Percentiles rank a stretch among this genome's conserved stretches.
phyloP scores from a whole-genome alignment of 2,329 filamentous ascomycete species.

The Aureobasidium musti region DNA sequence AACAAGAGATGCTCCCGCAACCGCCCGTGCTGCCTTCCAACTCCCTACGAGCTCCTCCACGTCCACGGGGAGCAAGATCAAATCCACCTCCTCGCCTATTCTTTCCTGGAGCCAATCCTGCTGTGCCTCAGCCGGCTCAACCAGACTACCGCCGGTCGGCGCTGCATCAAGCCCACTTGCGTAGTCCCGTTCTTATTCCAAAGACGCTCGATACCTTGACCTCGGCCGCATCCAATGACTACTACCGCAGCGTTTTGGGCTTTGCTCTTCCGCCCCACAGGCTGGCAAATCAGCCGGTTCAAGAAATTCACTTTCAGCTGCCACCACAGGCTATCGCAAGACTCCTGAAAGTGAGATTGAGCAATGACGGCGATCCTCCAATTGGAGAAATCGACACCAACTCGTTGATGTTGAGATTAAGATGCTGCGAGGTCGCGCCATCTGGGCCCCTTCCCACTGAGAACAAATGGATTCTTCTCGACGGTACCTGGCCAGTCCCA shows the following conservation, averaged over 20 bases:
- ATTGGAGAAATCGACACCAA: constrained; percentile 50
- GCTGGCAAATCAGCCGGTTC: constrained; percentile 41
- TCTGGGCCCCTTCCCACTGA: constrained; percentile 42
- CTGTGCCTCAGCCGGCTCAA: constrained; percentile 42
- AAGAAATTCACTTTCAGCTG: constrained; percentile 53
- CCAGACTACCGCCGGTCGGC: constrained; percentile 52
- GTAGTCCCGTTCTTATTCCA: constrained; percentile 52
- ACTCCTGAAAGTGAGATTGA: constrained; percentile 42
- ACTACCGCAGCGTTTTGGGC: constrained; percentile 17
- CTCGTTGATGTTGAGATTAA: constrained; percentile 66
- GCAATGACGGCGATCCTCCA: constrained; percentile 37
- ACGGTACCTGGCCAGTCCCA: constrained; percentile 69
- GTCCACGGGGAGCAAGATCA: neutral
- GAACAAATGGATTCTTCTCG: constrained; percentile 62
- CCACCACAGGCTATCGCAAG: constrained; percentile 41
- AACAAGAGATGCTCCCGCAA: constrained; percentile 16
- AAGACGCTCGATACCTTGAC: neutral
- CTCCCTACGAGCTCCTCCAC: neutral
- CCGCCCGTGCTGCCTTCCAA: constrained; percentile 4
- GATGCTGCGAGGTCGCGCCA: constrained; percentile 58
- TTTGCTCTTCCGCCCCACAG: constrained; percentile 14
- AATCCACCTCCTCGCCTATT: neutral
- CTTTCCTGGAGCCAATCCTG: neutral
- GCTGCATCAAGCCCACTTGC: constrained; percentile 62
- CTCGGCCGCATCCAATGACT: neutral